Conservation (phyloP, 2,329 filamentous ascomycete species). For the Phialophora tarda region DNA sequence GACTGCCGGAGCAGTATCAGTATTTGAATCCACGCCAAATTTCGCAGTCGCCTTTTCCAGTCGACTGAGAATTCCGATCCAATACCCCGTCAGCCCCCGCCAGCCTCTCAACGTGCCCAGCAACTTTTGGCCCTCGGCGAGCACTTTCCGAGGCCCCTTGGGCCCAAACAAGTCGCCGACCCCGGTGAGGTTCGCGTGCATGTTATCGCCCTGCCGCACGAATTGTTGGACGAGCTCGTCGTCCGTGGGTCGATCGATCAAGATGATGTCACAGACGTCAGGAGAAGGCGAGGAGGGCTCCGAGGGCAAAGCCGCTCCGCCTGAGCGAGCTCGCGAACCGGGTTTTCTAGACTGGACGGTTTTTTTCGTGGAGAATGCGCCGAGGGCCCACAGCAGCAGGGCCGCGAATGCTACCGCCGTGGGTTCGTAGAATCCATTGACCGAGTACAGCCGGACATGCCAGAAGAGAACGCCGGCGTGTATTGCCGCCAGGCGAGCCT, state of each 20-base stretch:
- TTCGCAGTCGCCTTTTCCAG: too few relatives aligned
- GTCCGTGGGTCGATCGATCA: conserved; percentile 61
- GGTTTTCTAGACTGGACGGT: conserved; percentile 32
- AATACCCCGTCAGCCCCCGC: too few relatives aligned
- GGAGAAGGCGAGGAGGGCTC: conserved; percentile 11
- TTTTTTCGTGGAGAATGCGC: conserved; percentile 38
- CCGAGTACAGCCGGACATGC: conserved; percentile 58
- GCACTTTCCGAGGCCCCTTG: conserved; percentile 20
- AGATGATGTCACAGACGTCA: conserved; percentile 46
- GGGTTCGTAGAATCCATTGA: conserved; percentile 56
- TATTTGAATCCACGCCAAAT: too few relatives aligned
- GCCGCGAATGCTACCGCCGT: conserved; percentile 53
- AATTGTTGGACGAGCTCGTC: conserved; percentile 64
- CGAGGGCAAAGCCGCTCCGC: neutral
- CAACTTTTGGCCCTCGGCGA: conserved; percentile 30
- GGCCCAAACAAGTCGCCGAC: conserved; percentile 52
- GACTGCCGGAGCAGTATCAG: too few relatives aligned
- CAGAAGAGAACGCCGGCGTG: conserved; percentile 60
- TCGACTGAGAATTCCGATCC: too few relatives aligned
- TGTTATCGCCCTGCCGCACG: conserved; percentile 55
- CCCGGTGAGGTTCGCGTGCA: conserved; percentile 58
- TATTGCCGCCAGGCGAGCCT: conserved; percentile 60
- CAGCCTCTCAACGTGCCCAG: conserved; percentile 2
- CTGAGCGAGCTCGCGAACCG: neutral
- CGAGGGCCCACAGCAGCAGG: conserved; percentile 56